These are phyloP conservation scores for Funneliformis geosporum DNA, from an alignment of 192 early-diverging fungal species.

Conservation along the genomic window DNA sequence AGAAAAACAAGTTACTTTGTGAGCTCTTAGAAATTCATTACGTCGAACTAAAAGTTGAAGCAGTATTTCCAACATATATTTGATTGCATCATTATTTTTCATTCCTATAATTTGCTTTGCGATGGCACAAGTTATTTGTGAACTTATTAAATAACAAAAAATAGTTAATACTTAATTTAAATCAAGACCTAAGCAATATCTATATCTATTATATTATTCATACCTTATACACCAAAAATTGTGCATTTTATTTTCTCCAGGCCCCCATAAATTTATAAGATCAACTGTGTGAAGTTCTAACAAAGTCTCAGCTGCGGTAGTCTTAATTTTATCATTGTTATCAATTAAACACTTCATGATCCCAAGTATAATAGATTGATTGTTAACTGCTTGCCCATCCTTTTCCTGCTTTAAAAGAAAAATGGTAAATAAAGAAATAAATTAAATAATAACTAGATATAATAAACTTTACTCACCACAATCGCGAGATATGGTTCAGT, in stretches of 20 bases:
- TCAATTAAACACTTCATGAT: slow-evolving; percentile 82
- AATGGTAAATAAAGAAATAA: slow-evolving; percentile 18
- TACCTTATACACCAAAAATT: slow-evolving; percentile 77
- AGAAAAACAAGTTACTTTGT: slow-evolving; percentile 32
- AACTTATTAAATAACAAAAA: slow-evolving; percentile 24
- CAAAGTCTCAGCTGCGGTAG: slow-evolving; percentile 69
- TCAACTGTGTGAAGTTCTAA: slow-evolving; percentile 71
- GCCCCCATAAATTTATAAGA: slow-evolving; percentile 80
- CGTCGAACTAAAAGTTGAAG: slow-evolving; percentile 64
- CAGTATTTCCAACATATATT: slow-evolving; percentile 66
- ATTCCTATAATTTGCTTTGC: slow-evolving; percentile 76
- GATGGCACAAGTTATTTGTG: slow-evolving; percentile 61
- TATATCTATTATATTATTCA: neutral
- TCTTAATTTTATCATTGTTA: slow-evolving; percentile 65
- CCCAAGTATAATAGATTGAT: slow-evolving; percentile 68
- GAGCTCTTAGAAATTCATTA: slow-evolving; percentile 55
- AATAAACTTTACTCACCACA: slow-evolving; percentile 50
- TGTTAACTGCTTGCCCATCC: slow-evolving; percentile 10
- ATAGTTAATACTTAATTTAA: slow-evolving; percentile 32
- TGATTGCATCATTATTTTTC: slow-evolving; percentile 51
- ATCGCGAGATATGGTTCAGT: slow-evolving; percentile 77
- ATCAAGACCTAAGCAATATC: too few relatives aligned
- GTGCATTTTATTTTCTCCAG: slow-evolving; percentile 66
- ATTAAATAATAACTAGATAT: neutral
- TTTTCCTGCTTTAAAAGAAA: neutral